phyloP scores from a whole-genome alignment of 2,329 filamentous ascomycete species.

The Aspergillus texensis region DNA sequence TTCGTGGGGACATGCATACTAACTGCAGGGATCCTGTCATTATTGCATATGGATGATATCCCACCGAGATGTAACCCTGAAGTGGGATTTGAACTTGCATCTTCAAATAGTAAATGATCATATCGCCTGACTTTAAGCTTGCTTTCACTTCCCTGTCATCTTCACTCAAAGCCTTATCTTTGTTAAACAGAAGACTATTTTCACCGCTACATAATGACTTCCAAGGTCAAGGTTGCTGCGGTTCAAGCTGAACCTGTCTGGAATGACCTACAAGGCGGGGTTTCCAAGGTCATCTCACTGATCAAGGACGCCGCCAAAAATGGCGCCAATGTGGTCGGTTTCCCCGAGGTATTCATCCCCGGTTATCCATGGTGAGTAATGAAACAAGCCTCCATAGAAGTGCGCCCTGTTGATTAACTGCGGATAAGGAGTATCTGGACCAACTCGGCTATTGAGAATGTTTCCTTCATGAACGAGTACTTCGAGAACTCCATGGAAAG shows the following conservation, averaged over 20 bases:
- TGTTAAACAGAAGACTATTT: neutral
- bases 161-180: neutral
- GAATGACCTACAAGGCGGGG: conserved; percentile 22
- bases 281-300: conserved; percentile 57
- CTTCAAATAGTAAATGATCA: neutral
- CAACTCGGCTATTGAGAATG: neutral
- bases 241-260: conserved; percentile 60
- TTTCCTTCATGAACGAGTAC: conserved; percentile 10
- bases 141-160: neutral
- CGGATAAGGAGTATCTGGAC: conserved; percentile 9
- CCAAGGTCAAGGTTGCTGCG: conserved; percentile 4
- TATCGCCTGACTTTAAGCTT: neutral
- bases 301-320: conserved; percentile 56
- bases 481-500: neutral
- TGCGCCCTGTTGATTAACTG: neutral
- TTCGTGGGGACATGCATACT: neutral
- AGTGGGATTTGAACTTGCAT: neutral
- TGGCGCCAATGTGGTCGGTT: conserved; percentile 56
- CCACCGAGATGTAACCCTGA: neutral
- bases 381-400: neutral
- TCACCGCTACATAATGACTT: neutral
- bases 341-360: conserved; percentile 52
- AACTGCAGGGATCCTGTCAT: neutral
- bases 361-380: conserved; percentile 45
- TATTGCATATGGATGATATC: neutral